Conservation (phyloP, 768 basidiomycete genomes). For the Xanthoconium purpureum region DNA sequence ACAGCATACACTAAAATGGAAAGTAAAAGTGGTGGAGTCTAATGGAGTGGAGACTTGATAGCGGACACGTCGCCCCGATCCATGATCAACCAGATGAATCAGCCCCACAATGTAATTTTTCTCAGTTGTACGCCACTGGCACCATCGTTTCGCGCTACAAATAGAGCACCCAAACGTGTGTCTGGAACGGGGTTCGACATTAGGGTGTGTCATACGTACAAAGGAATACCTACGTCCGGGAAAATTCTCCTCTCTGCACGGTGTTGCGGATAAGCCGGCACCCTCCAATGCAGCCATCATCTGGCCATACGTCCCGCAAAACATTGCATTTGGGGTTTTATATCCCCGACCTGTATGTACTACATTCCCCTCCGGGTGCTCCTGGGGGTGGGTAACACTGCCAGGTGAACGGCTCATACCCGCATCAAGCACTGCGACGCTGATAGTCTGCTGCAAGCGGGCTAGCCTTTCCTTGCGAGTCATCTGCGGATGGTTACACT, state of each 20-base stretch:
- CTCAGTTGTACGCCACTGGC: constrained; percentile 34
- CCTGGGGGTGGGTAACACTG: constrained; percentile 1
- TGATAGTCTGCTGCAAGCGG: constrained; percentile 36
- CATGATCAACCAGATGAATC: constrained; percentile 4
- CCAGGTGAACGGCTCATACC: constrained; percentile 38
- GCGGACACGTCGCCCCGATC: too few relatives aligned
- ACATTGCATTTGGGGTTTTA: constrained; percentile 31
- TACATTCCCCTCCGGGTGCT: not conserved
- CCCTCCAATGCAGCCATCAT: constrained; percentile 37
- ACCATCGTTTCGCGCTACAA: constrained; percentile 35
- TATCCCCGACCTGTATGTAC: constrained; percentile 8
- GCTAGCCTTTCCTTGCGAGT: constrained; percentile 22
- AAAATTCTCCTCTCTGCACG: constrained; percentile 30
- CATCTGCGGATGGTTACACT: constrained; percentile 1
- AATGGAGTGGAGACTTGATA: too few relatives aligned
- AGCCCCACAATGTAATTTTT: constrained; percentile 43
- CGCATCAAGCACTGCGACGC: constrained; percentile 36
- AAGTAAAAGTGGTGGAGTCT: too few relatives aligned
- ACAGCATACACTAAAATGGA: too few relatives aligned
- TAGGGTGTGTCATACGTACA: not conserved
- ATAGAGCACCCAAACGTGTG: constrained; percentile 40
- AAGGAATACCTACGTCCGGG: constrained; percentile 29
- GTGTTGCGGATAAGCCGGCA: constrained; percentile 35
- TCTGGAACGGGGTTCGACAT: constrained; percentile 21
- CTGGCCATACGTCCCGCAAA: constrained; percentile 44